Evolutionary conservation across 768 basidiomycete species (phyloP).

Genomic region (Dictyophora rubrovolvata): DNA sequence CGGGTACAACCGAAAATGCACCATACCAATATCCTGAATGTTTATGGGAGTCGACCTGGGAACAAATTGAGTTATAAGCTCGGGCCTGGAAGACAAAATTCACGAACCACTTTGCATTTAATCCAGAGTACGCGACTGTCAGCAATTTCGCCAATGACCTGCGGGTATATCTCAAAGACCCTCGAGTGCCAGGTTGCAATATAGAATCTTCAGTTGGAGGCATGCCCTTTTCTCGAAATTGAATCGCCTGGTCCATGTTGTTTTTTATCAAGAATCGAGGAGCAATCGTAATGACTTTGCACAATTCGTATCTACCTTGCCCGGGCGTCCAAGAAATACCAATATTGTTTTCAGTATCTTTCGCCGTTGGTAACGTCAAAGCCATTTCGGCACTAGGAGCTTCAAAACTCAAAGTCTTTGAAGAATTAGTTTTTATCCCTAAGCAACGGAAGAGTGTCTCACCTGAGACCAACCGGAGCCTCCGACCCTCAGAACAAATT

Average conservation of each 20-base stretch:
- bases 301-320: constrained; percentile 92
- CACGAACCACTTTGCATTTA: constrained; percentile 70
- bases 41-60: constrained; percentile 87
- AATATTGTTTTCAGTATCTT: constrained; percentile 60
- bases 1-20: constrained; percentile 59
- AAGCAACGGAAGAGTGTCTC: constrained; percentile 7
- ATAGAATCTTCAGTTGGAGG: constrained; percentile 49
- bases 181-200: constrained; percentile 59
- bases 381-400: constrained; percentile 87
- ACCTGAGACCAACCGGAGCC: constrained; percentile 90
- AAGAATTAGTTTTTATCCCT: neutral
- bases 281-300: constrained; percentile 83
- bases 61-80: constrained; percentile 1
- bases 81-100: neutral
- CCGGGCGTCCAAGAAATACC: constrained; percentile 92
- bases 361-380: constrained; percentile 56
- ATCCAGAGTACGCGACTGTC: constrained; percentile 77
- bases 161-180: constrained; percentile 57
- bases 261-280: constrained; percentile 91
- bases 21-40: constrained; percentile 79
- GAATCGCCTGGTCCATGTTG: constrained; percentile 53
- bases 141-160: constrained; percentile 62
- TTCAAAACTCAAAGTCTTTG: constrained; percentile 76
- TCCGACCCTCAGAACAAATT: constrained; percentile 70
- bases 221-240: constrained; percentile 78